Evolutionary conservation across 768 basidiomycete species (phyloP).

Genomic region (Nidularia sp.): DNA sequence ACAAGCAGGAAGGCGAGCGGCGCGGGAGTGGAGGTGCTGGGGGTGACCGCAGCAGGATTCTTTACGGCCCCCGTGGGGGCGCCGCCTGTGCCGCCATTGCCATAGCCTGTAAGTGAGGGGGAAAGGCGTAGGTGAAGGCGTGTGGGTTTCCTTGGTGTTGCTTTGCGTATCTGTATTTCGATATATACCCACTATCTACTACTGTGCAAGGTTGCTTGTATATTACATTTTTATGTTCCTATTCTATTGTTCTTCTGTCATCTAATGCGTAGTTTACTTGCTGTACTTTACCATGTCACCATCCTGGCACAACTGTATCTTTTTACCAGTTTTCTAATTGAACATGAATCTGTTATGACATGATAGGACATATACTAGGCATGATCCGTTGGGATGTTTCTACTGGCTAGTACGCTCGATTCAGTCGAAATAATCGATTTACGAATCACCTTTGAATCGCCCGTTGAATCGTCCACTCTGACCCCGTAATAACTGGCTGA

Average conservation of each 20-base stretch:
- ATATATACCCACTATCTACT: not conserved
- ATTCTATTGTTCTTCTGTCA: not conserved
- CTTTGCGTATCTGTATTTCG: not conserved
- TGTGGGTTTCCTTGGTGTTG: not conserved
- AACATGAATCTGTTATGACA: too few species aligned
- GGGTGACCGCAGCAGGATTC: constrained; percentile 76
- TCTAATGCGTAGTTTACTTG: not conserved
- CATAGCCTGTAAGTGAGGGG: not conserved
- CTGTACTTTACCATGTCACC: not conserved
- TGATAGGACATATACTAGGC: too few species aligned
- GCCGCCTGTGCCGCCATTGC: constrained; percentile 23
- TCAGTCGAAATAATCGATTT: too few species aligned
- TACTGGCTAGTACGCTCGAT: too few species aligned
- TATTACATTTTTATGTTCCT: not conserved
- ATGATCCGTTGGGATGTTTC: too few species aligned
- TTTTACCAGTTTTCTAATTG: too few species aligned
- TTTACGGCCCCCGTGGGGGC: constrained; percentile 52
- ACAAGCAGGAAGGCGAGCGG: constrained; percentile 61
- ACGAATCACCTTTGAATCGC: too few species aligned
- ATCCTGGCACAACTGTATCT: too few species aligned
- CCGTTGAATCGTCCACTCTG: too few species aligned
- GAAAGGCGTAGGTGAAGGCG: not conserved
- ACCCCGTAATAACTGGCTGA: too few species aligned
- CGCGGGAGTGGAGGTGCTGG: constrained; percentile 70
- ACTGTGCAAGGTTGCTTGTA: not conserved